Conservation (phyloP, 169 alveolate species). For the Eimeria falciformis region DNA sequence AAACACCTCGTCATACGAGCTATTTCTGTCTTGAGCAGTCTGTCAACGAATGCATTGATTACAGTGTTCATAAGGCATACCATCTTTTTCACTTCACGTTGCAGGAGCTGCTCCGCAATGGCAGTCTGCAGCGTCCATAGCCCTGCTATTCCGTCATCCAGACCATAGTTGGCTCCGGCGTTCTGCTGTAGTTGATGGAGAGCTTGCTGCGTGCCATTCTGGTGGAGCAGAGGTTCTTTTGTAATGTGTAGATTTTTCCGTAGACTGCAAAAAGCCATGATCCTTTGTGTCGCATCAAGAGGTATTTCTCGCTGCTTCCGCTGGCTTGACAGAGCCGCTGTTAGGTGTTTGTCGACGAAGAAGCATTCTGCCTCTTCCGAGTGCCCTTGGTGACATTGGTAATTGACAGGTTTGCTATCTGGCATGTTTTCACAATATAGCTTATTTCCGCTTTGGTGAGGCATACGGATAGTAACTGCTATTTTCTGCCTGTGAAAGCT, state of each 20-base stretch:
- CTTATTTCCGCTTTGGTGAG: too few relatives aligned
- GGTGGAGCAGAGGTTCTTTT: constrained; percentile 49
- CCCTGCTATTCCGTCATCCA: constrained; percentile 22
- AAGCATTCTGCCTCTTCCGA: too few relatives aligned
- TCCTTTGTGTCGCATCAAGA: neutral
- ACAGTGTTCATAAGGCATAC: neutral
- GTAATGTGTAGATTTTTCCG: neutral
- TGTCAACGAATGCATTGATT: constrained; percentile 8
- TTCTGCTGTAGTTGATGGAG: constrained; percentile 1
- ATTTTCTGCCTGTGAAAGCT: too few relatives aligned
- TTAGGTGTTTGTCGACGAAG: too few relatives aligned
- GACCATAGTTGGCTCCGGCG: neutral
- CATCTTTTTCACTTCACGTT: constrained; percentile 23
- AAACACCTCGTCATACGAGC: neutral
- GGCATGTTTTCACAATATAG: too few relatives aligned
- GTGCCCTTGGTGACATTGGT: too few relatives aligned
- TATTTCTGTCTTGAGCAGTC: constrained; percentile 19
- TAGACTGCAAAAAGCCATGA: constrained; percentile 23
- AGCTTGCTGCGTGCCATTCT: constrained; percentile 25
- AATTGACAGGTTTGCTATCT: too few relatives aligned
- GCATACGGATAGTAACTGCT: too few relatives aligned
- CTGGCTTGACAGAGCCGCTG: too few relatives aligned
- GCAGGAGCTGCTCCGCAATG: constrained; percentile 40
- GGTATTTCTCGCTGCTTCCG: too few relatives aligned
- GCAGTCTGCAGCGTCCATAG: constrained; percentile 53